phyloP scores from a whole-genome alignment of 768 basidiomycete species.

The Cubamyces lactineus region DNA sequence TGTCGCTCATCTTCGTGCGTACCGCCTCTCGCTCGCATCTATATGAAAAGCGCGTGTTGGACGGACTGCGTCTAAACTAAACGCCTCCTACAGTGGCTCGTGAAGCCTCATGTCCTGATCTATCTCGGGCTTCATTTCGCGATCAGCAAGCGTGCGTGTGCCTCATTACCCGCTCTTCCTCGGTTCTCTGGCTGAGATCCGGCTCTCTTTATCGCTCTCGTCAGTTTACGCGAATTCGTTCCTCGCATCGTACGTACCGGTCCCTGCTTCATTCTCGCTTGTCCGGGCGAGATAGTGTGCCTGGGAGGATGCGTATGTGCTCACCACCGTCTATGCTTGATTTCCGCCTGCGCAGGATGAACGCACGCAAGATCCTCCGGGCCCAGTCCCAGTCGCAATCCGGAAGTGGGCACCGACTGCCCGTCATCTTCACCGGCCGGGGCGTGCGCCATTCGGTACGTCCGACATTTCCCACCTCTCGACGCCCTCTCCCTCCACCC shows the following conservation, averaged over 20 bases:
- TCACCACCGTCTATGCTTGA: constrained; percentile 1
- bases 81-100: constrained; percentile 29
- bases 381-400: constrained; percentile 22
- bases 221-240: constrained; percentile 36
- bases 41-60: constrained; percentile 9
- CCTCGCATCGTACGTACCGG: constrained; percentile 32
- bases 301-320: not conserved
- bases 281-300: not conserved
- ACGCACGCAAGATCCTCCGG: constrained; percentile 29
- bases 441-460: constrained; percentile 22
- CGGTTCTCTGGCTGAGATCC: constrained; percentile 19
- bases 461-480: not conserved
- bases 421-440: constrained; percentile 23
- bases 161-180: constrained; percentile 6
- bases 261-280: not conserved
- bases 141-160: constrained; percentile 34
- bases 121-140: constrained; percentile 36
- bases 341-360: constrained; percentile 23
- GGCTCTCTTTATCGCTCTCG: not conserved
- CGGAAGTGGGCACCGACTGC: constrained; percentile 22
- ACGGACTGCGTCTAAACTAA: constrained; percentile 1
- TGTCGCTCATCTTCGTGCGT: constrained; percentile 34
- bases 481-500: too few relatives aligned
- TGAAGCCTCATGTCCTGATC: constrained; percentile 31
- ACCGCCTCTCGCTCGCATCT: not conserved